A percentile compares a stretch with the other conserved stretches of the same genome.
phyloP scores from a whole-genome alignment of 345 rosid species.

The Excoecaria agallocha region DNA sequence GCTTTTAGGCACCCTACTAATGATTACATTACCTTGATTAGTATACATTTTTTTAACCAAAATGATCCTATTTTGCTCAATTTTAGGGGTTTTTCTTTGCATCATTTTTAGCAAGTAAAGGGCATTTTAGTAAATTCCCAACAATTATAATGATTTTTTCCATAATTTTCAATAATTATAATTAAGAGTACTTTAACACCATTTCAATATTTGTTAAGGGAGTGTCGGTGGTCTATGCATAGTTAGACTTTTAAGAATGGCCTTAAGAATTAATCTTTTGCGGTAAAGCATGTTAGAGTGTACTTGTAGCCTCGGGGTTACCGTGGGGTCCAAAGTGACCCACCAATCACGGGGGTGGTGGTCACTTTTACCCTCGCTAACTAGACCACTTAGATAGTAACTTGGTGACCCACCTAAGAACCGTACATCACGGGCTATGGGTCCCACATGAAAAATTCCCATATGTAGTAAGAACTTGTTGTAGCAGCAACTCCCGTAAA shows the following conservation, averaged over 20 bases:
- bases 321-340: slow-evolving; percentile 34
- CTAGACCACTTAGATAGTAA: slow-evolving; percentile 16
- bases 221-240: slow-evolving; percentile 71
- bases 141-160: no score
- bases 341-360: slow-evolving; percentile 46
- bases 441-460: slow-evolving; percentile 1
- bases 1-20: no score
- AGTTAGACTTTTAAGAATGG: background rate
- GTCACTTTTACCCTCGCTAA: slow-evolving; percentile 4
- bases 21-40: no score
- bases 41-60: no score
- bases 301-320: slow-evolving; percentile 18
- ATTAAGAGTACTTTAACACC: no score
- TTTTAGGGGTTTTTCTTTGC: no score
- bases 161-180: no score
- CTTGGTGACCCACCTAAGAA: slow-evolving; percentile 9
- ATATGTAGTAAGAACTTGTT: background rate
- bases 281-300: background rate
- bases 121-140: no score
- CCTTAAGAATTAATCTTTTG: background rate
- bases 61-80: no score
- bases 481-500: slow-evolving; percentile 11
- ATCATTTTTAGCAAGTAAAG: no score
- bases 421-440: slow-evolving; percentile 27
- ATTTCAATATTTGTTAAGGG: no score